These are phyloP conservation scores for Ampelocalamus luodianensis DNA, from an alignment of 176 grass and related monocot species.

Conservation along the genomic window DNA sequence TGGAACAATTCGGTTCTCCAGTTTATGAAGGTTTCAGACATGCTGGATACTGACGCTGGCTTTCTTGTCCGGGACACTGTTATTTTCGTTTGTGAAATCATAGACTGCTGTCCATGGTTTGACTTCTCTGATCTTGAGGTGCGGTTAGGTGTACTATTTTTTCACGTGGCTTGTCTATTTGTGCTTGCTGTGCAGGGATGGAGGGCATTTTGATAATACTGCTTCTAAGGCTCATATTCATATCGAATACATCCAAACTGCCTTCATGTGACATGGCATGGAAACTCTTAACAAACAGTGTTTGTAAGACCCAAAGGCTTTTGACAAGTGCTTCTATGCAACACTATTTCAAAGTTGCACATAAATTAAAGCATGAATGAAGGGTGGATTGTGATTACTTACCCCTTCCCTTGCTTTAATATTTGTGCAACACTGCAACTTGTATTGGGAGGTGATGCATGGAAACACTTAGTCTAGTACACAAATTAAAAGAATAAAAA, in stretches of 20 bases:
- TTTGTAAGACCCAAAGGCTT: not conserved
- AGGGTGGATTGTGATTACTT: too few relatives aligned
- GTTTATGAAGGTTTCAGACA: conserved; percentile 97
- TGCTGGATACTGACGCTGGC: conserved; percentile 81
- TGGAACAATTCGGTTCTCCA: conserved; percentile 99
- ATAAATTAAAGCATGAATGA: too few relatives aligned
- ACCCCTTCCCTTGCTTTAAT: too few relatives aligned
- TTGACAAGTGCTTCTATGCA: too few relatives aligned
- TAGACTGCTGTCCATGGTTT: conserved; percentile 99
- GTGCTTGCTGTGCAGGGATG: conserved; percentile 1
- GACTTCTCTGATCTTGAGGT: conserved; percentile 99
- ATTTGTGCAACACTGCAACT: too few relatives aligned
- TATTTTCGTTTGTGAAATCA: conserved; percentile 87
- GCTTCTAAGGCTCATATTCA: not conserved
- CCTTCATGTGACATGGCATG: not conserved
- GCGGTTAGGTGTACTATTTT: conserved; percentile 42
- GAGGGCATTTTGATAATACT: conserved; percentile 25
- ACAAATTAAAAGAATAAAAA: conserved; percentile 10
- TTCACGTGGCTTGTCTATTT: conserved; percentile 38
- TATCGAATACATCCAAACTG: not conserved
- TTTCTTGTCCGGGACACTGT: conserved; percentile 89
- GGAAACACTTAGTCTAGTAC: not conserved
- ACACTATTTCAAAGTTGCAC: too few relatives aligned
- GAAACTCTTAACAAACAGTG: conserved; percentile 2
- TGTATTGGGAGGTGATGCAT: too few relatives aligned